Conservation (phyloP, 441 rosid genomes). For the Metrosideros polymorpha region DNA sequence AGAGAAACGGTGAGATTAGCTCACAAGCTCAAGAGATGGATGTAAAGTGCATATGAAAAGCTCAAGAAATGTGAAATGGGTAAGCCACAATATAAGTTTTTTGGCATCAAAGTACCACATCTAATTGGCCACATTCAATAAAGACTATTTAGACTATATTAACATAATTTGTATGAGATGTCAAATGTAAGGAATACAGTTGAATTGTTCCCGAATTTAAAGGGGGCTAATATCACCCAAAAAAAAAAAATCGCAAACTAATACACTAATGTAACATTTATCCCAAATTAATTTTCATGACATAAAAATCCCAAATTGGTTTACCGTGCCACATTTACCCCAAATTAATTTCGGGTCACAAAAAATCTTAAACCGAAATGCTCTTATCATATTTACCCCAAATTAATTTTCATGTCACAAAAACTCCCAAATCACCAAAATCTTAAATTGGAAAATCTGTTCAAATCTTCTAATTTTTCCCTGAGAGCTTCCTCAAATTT, state of each 20-base stretch:
- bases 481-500: not conserved
- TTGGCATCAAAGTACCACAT: not conserved
- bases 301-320: not conserved
- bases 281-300: not conserved
- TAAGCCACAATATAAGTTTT: not conserved
- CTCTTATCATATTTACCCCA: not conserved
- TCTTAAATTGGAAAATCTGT: not conserved
- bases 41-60: not conserved
- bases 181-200: not conserved
- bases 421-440: not conserved
- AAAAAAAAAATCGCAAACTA: not conserved
- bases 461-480: not conserved
- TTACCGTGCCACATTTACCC: rapidly evolving
- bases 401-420: not conserved
- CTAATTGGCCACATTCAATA: not conserved
- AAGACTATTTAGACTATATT: not conserved
- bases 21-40: not conserved
- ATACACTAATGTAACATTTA: not conserved
- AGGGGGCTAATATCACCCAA: rapidly evolving
- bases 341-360: not conserved
- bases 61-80: not conserved
- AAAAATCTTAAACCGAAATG: rapidly evolving
- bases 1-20: not conserved
- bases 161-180: not conserved
- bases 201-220: not conserved